phyloP scores from a whole-genome alignment of 441 rosid species.

The Aleurites moluccanus region DNA sequence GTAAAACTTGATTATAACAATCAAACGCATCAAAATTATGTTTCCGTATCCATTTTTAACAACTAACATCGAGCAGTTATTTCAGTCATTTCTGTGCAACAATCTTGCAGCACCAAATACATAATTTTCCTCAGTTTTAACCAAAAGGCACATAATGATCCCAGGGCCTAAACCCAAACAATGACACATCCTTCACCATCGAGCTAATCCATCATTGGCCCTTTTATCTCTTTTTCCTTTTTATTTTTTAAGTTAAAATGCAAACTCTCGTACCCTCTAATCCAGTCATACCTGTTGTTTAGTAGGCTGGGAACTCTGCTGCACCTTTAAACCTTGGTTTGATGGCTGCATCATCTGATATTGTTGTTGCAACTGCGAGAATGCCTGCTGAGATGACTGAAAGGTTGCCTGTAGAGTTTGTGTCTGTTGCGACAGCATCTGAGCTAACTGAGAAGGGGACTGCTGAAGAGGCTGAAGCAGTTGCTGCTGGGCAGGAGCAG shows the following conservation, averaged over 20 bases:
- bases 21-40: not conserved
- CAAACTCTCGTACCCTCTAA: not conserved
- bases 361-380: conserved; percentile 95
- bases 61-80: not conserved
- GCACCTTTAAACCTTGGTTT: conserved; percentile 50
- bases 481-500: conserved; percentile 61
- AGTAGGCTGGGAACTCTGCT: conserved; percentile 56
- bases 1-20: not conserved
- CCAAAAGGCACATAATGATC: not conserved
- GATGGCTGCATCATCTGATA: conserved; percentile 89
- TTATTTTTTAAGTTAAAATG: not conserved
- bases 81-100: not conserved
- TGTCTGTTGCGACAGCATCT: conserved; percentile 88
- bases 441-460: conserved; percentile 93
- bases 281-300: conserved; percentile 68
- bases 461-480: conserved; percentile 65
- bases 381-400: conserved; percentile 93
- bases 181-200: not conserved
- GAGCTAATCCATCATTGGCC: not conserved
- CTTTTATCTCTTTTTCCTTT: not conserved
- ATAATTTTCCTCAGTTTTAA: not conserved
- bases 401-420: conserved; percentile 88
- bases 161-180: not conserved
- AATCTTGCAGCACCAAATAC: not conserved
- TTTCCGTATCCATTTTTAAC: not conserved